phyloP scores from a whole-genome alignment of 352 stramenopile species.

The Globisporangium radiosum region DNA sequence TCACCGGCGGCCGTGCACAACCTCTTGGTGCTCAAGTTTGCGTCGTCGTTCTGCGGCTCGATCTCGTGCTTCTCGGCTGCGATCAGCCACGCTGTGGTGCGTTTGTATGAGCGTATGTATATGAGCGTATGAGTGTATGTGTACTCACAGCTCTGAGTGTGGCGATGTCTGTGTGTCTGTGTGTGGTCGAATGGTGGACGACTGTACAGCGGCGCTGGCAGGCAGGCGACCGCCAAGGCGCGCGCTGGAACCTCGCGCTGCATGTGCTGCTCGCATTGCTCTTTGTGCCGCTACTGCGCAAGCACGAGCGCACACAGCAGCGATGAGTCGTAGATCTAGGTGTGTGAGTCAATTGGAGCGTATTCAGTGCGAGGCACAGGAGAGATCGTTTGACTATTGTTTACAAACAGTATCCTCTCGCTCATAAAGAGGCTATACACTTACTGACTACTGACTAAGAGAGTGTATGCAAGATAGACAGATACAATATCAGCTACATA shows the following conservation, averaged over 20 bases:
- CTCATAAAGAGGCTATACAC: too few species aligned
- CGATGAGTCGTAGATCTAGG: background rate
- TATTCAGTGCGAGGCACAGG: too few species aligned
- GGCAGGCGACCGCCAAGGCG: conserved; percentile 30
- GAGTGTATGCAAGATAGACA: too few species aligned
- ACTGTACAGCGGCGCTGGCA: conserved; percentile 36
- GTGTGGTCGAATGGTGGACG: background rate
- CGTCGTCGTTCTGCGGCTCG: conserved; percentile 72
- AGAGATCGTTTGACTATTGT: too few species aligned
- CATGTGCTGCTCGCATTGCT: conserved; percentile 43
- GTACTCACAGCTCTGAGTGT: background rate
- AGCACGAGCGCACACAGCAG: conserved; percentile 30
- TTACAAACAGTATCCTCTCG: too few species aligned
- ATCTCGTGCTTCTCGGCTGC: conserved; percentile 55
- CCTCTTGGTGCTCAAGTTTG: conserved; percentile 62
- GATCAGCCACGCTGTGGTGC: conserved; percentile 48
- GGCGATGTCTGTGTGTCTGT: background rate
- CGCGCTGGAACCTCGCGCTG: conserved; percentile 42
- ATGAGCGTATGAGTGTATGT: too few species aligned
- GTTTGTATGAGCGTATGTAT: background rate
- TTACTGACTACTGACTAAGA: too few species aligned
- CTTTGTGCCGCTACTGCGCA: conserved; percentile 58
- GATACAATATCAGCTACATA: too few species aligned
- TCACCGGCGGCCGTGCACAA: conserved; percentile 39
- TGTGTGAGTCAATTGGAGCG: background rate